Evolutionary conservation across 352 stramenopile genomes (phyloP).

Genomic region (Globisporangium camurandrum): DNA sequence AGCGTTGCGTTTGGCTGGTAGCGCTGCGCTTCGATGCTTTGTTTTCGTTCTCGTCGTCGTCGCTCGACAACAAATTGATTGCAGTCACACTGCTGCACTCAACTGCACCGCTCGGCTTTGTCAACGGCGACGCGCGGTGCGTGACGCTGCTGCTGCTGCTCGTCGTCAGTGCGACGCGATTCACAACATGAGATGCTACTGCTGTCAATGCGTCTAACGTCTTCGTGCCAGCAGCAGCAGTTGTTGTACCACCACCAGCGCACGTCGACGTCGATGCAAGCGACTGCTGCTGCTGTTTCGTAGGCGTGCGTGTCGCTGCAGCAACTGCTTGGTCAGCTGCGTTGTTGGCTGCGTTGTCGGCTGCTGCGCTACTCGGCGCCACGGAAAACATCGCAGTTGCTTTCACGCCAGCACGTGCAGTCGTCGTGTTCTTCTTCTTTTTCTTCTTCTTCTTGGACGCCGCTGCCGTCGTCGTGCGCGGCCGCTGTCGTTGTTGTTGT

Average conservation of each 20-base stretch:
- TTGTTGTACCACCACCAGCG: too few relatives aligned
- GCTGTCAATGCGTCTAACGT: too few relatives aligned
- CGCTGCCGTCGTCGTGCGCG: slow-evolving; percentile 16
- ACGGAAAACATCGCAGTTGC: background rate
- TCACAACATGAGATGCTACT: too few relatives aligned
- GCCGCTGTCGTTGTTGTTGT: slow-evolving; percentile 11
- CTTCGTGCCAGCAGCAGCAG: too few relatives aligned
- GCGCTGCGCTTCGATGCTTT: background rate
- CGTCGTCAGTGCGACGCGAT: too few relatives aligned
- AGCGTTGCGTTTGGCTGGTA: background rate
- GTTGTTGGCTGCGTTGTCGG: too few relatives aligned
- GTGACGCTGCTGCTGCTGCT: slow-evolving; percentile 3
- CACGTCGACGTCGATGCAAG: too few relatives aligned
- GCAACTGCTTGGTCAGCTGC: background rate
- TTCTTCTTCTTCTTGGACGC: slow-evolving; percentile 11
- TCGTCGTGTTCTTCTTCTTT: background rate
- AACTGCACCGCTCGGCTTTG: too few relatives aligned
- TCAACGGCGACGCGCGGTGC: too few relatives aligned
- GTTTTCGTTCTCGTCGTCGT: slow-evolving; percentile 6
- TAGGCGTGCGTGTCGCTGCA: background rate
- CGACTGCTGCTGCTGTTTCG: too few relatives aligned
- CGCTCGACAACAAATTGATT: slow-evolving; percentile 26
- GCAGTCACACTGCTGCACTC: slow-evolving; percentile 1
- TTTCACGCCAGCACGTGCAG: background rate
- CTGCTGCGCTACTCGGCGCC: background rate